Base-by-base conservation (phyloP, 805 yeast genomes). In the Candida bentonensis region DNA sequence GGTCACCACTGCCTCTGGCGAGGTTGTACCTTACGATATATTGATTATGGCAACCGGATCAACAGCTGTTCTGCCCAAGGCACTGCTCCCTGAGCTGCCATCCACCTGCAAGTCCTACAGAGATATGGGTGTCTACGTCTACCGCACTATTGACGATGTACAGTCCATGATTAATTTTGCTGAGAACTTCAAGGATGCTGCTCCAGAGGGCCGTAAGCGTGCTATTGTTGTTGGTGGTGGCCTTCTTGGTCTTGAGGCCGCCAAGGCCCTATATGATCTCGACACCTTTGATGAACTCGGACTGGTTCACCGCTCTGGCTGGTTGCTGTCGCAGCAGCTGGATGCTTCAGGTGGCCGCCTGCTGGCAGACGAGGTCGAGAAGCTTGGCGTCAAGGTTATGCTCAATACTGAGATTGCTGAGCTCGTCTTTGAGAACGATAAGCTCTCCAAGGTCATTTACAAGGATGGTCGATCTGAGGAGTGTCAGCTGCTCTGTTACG, bases 311-410 rank as follows among this genome's bases (percentile, higher is more conserved):
- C 53, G 65, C 42, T 55, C 64, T 3, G 46, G 55, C 1, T 62
- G 65, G 65, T 47, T 62, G 4, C 50, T 63, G 15, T 59, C 65
- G 2, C 65, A 60, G 46, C 67, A 63, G 46, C 50, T 63, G 51
- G 66, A 63, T 49, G 55, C 58, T n/a, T 55, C 56, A 36, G 67
- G 67, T 20, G 66, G 67, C 15, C 41, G 17, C 1, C 42, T 63
- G 22, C 47, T 63, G 20, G 59, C 64, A 45, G 72, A 67, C 44
- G 71, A 72, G 52, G 78, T 74, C 23, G 64, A 67, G 48, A 69
- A 67, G 51, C 63, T 74, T 41, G 79, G 79, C 25, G 66, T 74
- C 30, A 66, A 72, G 46, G 75, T 73, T 47, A 70, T 71, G 57
- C 62, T 71, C 41, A 74, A 70, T 48, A 69, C 74, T 23, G 67